phyloP scores from a whole-genome alignment of 208 protist genomes.

The Crithidia mellificae region DNA sequence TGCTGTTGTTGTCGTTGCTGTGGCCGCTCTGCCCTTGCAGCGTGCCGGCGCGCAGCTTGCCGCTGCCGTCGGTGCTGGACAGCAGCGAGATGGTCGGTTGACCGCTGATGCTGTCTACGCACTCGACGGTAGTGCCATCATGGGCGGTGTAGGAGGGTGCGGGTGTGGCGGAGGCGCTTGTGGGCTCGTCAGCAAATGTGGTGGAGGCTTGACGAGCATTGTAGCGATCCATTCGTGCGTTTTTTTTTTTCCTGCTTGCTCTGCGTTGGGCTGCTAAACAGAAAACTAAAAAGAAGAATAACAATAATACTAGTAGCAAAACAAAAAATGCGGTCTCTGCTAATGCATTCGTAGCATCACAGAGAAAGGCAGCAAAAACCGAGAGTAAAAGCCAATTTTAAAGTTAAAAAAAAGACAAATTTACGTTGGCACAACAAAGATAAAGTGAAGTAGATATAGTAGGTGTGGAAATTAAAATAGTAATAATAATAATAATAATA shows the following conservation, averaged over 20 bases:
- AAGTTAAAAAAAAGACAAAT: too few relatives aligned
- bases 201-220: conserved; percentile 13
- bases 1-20: neutral
- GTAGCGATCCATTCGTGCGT: conserved; percentile 12
- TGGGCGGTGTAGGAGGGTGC: neutral
- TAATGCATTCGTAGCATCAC: neutral
- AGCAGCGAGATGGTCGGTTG: conserved; percentile 6
- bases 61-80: neutral
- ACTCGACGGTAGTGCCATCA: neutral
- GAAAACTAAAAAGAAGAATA: too few relatives aligned
- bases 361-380: too few relatives aligned
- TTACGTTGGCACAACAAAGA: too few relatives aligned
- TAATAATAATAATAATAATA: conserved; percentile 9
- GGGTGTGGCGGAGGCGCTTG: neutral
- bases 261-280: too few relatives aligned
- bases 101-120: neutral
- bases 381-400: too few relatives aligned
- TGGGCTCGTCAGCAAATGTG: conserved; percentile 6
- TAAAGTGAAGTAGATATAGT: too few relatives aligned
- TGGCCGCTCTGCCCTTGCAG: neutral
- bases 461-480: neutral
- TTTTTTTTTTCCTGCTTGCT: neutral
- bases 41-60: neutral
- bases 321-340: too few relatives aligned
- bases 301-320: too few relatives aligned